A percentile compares a stretch with the other conserved stretches of the same genome.
Evolutionary conservation across 371 early-diverging fungal species (phyloP).

Genomic region (Mucor sp.): DNA sequence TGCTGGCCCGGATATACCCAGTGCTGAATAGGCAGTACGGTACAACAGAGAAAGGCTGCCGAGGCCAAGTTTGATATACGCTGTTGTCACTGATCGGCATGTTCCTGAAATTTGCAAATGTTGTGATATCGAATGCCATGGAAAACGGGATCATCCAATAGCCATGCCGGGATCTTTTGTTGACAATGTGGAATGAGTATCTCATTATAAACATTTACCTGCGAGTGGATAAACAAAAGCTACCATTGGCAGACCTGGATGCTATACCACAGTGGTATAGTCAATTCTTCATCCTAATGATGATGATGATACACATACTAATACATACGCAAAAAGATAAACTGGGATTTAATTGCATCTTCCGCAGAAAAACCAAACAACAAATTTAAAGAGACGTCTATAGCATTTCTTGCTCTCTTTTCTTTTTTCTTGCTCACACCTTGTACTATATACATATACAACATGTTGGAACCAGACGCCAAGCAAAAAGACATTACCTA

Average conservation of each 20-base stretch:
- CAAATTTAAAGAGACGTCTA: not conserved
- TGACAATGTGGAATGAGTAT: not conserved
- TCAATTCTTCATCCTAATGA: too few relatives aligned
- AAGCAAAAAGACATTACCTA: conserved; percentile 13
- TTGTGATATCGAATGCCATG: too few relatives aligned
- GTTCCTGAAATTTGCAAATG: too few relatives aligned
- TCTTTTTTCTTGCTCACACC: conserved; percentile 5
- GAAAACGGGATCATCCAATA: too few relatives aligned
- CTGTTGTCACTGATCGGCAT: too few relatives aligned
- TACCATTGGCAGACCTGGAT: not conserved
- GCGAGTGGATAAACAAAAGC: not conserved
- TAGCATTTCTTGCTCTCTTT: not conserved
- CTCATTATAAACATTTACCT: not conserved
- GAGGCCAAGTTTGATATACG: too few relatives aligned
- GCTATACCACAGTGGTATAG: too few relatives aligned
- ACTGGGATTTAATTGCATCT: not conserved
- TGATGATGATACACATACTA: too few relatives aligned
- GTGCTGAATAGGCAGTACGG: too few relatives aligned
- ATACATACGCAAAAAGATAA: too few relatives aligned
- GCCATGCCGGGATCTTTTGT: not conserved
- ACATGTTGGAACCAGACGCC: conserved; percentile 29
- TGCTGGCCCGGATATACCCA: too few relatives aligned
- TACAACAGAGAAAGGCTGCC: too few relatives aligned
- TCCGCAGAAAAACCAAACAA: not conserved
- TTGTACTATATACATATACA: not conserved